These are phyloP conservation scores for Stentor roeselii DNA, from an alignment of 73 alveolate genomes.

Conservation along the genomic window DNA sequence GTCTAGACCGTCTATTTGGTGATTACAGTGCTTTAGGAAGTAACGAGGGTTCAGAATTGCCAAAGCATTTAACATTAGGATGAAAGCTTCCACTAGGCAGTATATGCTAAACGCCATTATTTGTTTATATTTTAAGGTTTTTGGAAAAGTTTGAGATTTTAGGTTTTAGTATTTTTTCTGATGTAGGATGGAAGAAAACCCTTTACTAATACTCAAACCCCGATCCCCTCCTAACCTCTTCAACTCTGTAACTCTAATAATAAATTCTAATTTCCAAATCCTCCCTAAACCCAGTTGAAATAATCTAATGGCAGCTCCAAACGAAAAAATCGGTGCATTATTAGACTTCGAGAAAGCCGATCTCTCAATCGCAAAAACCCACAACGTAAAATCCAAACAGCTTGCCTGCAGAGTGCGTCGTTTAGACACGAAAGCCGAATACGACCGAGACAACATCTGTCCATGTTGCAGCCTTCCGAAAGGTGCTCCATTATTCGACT, in stretches of 20 bases:
- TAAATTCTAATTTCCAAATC: too few species aligned
- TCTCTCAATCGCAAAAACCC: not conserved
- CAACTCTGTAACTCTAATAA: too few species aligned
- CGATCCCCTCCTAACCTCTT: too few species aligned
- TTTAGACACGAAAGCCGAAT: not conserved
- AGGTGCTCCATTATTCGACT: not conserved
- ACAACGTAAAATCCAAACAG: not conserved
- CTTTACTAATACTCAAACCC: too few species aligned
- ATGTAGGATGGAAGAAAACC: too few species aligned
- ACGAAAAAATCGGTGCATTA: not conserved
- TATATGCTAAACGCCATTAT: not conserved
- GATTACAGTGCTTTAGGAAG: not conserved
- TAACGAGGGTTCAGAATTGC: not conserved
- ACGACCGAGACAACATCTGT: not conserved
- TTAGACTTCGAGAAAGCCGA: slow-evolving; percentile 6
- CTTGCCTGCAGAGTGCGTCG: not conserved
- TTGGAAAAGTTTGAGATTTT: too few species aligned
- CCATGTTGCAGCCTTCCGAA: slow-evolving; percentile 24
- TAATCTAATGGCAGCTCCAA: too few species aligned
- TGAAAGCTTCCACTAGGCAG: not conserved
- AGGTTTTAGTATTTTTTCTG: too few species aligned
- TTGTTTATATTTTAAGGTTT: too few species aligned
- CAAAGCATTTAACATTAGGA: not conserved
- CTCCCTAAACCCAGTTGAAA: too few species aligned
- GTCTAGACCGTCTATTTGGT: not conserved